Percentiles rank a stretch among this genome's conserved stretches.
These are phyloP conservation scores for Rubia tinctorum DNA, from an alignment of 305 asterid genomes.

Conservation along the genomic window DNA sequence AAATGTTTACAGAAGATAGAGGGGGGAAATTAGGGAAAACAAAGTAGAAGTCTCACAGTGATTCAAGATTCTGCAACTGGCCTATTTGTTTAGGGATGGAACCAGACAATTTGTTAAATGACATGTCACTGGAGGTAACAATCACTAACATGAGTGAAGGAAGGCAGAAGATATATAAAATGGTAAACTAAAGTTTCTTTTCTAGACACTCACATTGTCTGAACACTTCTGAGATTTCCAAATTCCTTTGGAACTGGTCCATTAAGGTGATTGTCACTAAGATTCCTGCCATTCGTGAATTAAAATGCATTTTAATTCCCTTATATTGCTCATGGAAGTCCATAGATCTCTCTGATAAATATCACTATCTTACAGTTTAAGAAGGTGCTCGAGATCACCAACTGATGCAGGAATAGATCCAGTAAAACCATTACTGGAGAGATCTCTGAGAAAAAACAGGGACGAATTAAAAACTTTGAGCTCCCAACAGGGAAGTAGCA, in stretches of 20 bases:
- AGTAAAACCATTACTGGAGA: conserved; percentile 72
- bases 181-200: neutral
- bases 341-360: neutral
- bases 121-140: conserved; percentile 54
- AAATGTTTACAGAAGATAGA: neutral
- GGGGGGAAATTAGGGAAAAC: neutral
- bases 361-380: conserved; percentile 57
- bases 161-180: neutral
- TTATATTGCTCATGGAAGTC: neutral
- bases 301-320: conserved; percentile 1
- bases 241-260: conserved; percentile 82
- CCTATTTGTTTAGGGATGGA: conserved; percentile 80
- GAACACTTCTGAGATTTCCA: conserved; percentile 81
- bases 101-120: conserved; percentile 68
- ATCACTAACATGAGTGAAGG: neutral
- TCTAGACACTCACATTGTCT: conserved; percentile 54
- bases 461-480: conserved; percentile 16
- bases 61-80: conserved; percentile 77
- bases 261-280: conserved; percentile 63
- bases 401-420: conserved; percentile 83
- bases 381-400: conserved; percentile 97
- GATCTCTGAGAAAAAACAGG: conserved; percentile 53
- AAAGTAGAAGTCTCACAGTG: conserved; percentile 55
- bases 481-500: neutral
- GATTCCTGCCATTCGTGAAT: conserved; percentile 50